Evolutionary conservation across 495 filamentous ascomycete species (phyloP), one percentile per base, ranked within the genome.

Genomic region (Penicillium crystallinum): DNA sequence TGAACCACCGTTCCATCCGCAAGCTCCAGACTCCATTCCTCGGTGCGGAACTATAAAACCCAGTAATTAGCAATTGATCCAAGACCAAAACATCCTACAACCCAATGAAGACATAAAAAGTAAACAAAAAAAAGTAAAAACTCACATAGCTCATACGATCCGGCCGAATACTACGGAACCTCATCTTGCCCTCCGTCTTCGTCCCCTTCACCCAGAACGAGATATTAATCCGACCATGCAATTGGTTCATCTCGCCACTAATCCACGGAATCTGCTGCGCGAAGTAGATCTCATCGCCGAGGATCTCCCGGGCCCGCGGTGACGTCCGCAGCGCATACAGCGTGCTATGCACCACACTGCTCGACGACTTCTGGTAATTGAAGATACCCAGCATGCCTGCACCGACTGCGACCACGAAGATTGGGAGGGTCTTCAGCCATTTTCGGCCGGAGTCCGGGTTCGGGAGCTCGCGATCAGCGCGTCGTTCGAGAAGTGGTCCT

Each of bases 201-300:
- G 83, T 91, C 36, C 93, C 93, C 71, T 90, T 91, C 10, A 98
- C 93, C 74, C 78, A 77, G 67, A 93, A 97, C 3, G 68, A 70
- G 49, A 98, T 91, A 77, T 97, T 75, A 64, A 97, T 96, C 62
- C 83, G 77, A 2, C 93, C 93, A 71, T 91, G 88, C 66, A 98
- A 70, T 75, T 96, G 92, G 72, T 97, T 95, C 77, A 98, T 85
- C 72, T 88, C 82, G 31, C 93, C 93, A 63, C 79, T 80, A 53
- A 98, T 96, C 91, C 91, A 96, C 11, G 93, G 92, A 58, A 95
- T 87, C 72, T 87, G 82, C 64, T 82, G 77, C 25, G 82, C 79
- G 71, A 96, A 97, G 64, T 95, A 95, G 45, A 98, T 90, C 72
- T 97, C 87, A 64, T 96, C 89, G 21, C 93, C 93, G 5, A 98